A percentile compares a stretch with the other conserved stretches of the same genome.
Evolutionary conservation across 768 basidiomycete genomes (phyloP).

Genomic region (Suillus fuscotomentosus): DNA sequence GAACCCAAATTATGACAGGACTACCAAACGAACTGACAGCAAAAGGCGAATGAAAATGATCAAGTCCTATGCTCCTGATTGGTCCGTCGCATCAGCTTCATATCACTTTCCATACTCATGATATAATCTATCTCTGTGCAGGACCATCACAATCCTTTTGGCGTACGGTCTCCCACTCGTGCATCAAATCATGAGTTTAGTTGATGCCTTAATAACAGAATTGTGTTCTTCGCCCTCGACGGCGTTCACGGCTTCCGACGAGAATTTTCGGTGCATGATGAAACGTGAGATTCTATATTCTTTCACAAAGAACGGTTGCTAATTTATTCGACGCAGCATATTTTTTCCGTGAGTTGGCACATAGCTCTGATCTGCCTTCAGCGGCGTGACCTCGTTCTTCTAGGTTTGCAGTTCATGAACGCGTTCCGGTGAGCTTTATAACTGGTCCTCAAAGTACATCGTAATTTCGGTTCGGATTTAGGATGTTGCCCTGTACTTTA

Average conservation of each 20-base stretch:
- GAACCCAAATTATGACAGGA: conserved; percentile 2
- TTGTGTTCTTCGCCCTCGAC: conserved; percentile 60
- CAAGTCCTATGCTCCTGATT: conserved; percentile 72
- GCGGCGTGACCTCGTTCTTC: conserved; percentile 9
- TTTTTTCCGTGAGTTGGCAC: conserved; percentile 21
- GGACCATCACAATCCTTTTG: conserved; percentile 66
- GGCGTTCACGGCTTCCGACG: conserved; percentile 71
- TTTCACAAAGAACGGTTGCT: conserved; percentile 14
- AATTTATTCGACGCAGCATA: conserved; percentile 16
- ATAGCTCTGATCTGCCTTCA: neutral
- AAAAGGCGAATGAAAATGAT: conserved; percentile 42
- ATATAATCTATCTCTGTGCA: conserved; percentile 25
- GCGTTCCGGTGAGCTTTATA: conserved; percentile 61
- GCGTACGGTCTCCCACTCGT: conserved; percentile 45
- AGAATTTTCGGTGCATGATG: conserved; percentile 76
- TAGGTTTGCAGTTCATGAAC: conserved; percentile 73
- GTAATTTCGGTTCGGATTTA: conserved; percentile 19
- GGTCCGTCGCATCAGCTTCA: conserved; percentile 42
- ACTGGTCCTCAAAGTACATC: conserved; percentile 8
- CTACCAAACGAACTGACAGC: conserved; percentile 20
- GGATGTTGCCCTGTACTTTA: conserved; percentile 50
- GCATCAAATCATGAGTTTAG: neutral
- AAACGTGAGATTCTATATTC: conserved; percentile 48
- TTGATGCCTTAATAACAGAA: conserved; percentile 36
- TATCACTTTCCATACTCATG: neutral